These are phyloP conservation scores for Volvox africanus DNA, from an alignment of 139 green algal species.

Conservation along the genomic window DNA sequence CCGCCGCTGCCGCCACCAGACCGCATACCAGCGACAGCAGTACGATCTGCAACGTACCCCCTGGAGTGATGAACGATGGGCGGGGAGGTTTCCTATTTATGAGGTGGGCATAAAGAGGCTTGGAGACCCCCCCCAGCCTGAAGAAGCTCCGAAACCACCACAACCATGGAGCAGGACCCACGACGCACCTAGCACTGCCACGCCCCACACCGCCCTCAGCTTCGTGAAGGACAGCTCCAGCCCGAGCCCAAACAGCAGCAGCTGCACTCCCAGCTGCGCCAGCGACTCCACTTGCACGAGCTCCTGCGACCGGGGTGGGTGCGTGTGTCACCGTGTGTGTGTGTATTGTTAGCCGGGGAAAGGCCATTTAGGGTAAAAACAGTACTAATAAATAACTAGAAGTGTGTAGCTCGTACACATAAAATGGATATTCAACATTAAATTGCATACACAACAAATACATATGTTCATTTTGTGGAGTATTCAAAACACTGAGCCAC, in stretches of 20 bases:
- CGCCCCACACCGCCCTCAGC: constrained; percentile 83
- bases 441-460: too few relatives aligned
- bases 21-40: constrained; percentile 38
- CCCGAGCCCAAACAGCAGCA: constrained; percentile 96
- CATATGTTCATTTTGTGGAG: too few relatives aligned
- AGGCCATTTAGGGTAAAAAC: too few relatives aligned
- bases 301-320: constrained; percentile 67
- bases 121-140: too few relatives aligned
- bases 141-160: too few relatives aligned
- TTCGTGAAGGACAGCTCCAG: constrained; percentile 92
- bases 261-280: constrained; percentile 95
- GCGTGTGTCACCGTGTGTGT: neutral
- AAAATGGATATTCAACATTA: too few relatives aligned
- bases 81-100: too few relatives aligned
- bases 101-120: neutral
- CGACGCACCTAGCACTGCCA: constrained; percentile 83
- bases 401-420: too few relatives aligned
- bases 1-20: constrained; percentile 34
- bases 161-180: too few relatives aligned
- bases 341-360: too few relatives aligned
- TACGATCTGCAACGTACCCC: constrained; percentile 49
- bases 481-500: too few relatives aligned
- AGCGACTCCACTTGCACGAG: constrained; percentile 94
- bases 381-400: too few relatives aligned
- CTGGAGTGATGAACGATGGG: neutral